These are phyloP conservation scores for Pseudogymnoascus sp. DNA, from an alignment of 2,329 filamentous ascomycete genomes.

Conservation along the genomic window DNA sequence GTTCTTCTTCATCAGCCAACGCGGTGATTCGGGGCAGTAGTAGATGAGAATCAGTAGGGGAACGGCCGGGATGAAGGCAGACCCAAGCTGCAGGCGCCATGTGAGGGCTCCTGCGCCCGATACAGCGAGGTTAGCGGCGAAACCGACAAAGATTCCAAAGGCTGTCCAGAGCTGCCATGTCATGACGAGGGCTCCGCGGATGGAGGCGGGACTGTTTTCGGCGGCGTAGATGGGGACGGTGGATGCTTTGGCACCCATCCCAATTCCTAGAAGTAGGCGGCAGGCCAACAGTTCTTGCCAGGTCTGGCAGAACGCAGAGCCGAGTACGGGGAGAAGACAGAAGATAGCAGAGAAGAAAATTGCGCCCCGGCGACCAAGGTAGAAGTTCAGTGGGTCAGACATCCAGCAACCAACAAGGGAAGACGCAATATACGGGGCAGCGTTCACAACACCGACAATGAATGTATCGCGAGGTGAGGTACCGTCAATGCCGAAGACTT, in stretches of 20 bases:
- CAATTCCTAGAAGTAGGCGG: constrained; percentile 67
- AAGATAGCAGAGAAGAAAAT: constrained; percentile 71
- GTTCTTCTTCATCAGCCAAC: constrained; percentile 61
- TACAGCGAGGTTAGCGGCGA: constrained; percentile 52
- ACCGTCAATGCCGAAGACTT: constrained; percentile 43
- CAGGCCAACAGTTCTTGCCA: constrained; percentile 66
- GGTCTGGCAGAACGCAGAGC: constrained; percentile 61
- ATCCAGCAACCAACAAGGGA: constrained; percentile 55
- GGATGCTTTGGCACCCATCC: constrained; percentile 65
- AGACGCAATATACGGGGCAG: constrained; percentile 43
- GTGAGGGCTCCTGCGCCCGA: constrained; percentile 43
- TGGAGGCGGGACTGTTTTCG: constrained; percentile 61
- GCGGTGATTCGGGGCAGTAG: constrained; percentile 56
- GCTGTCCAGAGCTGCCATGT: constrained; percentile 69
- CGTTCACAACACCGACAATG: constrained; percentile 61
- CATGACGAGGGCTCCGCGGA: constrained; percentile 73
- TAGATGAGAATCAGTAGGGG: constrained; percentile 54
- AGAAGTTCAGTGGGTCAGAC: constrained; percentile 55
- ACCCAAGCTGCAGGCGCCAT: constrained; percentile 57
- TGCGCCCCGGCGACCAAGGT: constrained; percentile 56
- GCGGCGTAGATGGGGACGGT: constrained; percentile 69
- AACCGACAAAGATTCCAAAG: constrained; percentile 55
- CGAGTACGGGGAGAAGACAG: constrained; percentile 61
- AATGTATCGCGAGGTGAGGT: constrained; percentile 32
- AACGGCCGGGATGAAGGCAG: constrained; percentile 53